Percentiles rank a stretch among this genome's conserved stretches.
Conservation (phyloP, 2,329 filamentous ascomycete genomes). For the Neobulgaria alba region DNA sequence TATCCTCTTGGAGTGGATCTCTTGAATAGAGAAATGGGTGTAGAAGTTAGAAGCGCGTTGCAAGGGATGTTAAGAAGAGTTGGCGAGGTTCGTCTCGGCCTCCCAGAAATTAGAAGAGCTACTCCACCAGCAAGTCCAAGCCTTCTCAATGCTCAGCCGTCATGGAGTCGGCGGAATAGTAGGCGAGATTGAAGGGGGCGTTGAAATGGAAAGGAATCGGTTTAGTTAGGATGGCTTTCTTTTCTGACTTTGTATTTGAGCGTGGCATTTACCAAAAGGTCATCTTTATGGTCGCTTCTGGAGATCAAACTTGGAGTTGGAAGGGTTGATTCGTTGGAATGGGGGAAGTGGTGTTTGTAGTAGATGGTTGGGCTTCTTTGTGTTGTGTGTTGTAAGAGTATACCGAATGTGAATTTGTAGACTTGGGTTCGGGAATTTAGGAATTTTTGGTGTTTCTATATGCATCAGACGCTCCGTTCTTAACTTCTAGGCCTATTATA, state of each 20-base stretch:
- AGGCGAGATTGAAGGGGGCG: no score
- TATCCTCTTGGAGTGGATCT: conserved; percentile 81
- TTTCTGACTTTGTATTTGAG: conserved; percentile 4
- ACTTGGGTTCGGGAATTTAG: background rate
- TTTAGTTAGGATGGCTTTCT: no score
- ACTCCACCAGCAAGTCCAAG: conserved; percentile 11
- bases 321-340: background rate
- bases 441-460: no score
- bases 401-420: background rate
- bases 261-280: conserved; percentile 10
- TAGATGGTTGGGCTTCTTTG: background rate
- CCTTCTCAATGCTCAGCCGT: conserved; percentile 15
- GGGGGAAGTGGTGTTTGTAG: background rate
- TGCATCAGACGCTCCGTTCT: no score
- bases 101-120: conserved; percentile 15
- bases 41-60: conserved; percentile 70
- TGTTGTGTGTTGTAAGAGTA: background rate
- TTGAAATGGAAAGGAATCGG: no score
- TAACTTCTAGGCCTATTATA: no score
- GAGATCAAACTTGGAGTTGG: background rate
- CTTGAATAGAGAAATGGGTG: conserved; percentile 69
- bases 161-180: conserved; percentile 14
- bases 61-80: conserved; percentile 71
- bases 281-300: background rate
- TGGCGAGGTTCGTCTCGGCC: conserved; percentile 62